These are phyloP conservation scores for Cercospora sp. DNA, from an alignment of 2,329 filamentous ascomycete species.

Conservation along the genomic window DNA sequence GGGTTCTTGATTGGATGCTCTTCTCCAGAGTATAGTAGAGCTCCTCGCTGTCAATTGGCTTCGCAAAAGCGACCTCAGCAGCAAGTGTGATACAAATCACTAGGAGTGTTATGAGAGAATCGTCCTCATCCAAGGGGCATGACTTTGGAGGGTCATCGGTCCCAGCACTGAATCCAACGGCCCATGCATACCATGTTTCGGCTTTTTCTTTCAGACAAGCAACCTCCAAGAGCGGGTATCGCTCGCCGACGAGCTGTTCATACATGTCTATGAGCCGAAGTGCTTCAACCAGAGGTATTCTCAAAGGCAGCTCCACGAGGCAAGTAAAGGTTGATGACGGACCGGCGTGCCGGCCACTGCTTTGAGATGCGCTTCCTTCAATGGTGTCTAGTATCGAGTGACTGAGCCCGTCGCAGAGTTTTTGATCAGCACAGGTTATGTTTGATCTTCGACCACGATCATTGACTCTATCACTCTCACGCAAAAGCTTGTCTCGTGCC, in stretches of 20 bases:
- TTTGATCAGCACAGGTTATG: not conserved
- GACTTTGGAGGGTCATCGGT: not conserved
- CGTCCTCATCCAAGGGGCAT: not conserved
- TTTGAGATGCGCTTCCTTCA: not conserved
- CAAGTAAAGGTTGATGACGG: not conserved
- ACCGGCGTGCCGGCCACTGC: not conserved
- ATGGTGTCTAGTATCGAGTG: not conserved
- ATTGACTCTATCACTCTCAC: not conserved
- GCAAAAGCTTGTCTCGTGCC: not conserved
- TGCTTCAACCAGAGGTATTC: not conserved
- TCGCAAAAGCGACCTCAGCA: not conserved
- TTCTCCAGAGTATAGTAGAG: not conserved
- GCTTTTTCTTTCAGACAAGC: not conserved
- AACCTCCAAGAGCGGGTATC: not conserved
- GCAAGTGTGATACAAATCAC: not conserved
- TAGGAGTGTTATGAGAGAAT: not conserved
- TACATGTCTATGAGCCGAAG: not conserved
- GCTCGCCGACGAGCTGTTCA: not conserved
- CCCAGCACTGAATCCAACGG: not conserved
- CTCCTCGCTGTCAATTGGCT: not conserved
- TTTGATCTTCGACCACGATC: not conserved
- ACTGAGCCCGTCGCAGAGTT: not conserved
- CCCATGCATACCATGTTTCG: not conserved
- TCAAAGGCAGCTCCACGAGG: not conserved
- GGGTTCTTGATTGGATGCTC: not conserved